Base-by-base conservation (phyloP, 2,329 filamentous ascomycete species). In the Xylaria sp. region DNA sequence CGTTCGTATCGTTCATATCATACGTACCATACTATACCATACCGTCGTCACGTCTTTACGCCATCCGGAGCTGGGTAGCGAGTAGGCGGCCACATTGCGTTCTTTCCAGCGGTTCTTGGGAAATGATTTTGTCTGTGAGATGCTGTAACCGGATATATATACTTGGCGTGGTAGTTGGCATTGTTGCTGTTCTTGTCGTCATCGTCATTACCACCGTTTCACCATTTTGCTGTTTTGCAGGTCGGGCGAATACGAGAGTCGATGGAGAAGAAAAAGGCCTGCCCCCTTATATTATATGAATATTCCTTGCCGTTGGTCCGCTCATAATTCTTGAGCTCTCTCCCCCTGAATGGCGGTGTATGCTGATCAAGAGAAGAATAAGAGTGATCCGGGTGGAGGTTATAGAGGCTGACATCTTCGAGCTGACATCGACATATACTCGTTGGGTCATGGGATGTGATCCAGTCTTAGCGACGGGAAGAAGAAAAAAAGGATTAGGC, bases 21-120 rank as follows among this genome's bases (percentile, higher is more conserved):
- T 59, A 56, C 55, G 52, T 58, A 61, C 55, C 54, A 52, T 54
- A 39, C 50, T 44, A 52, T 57, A 43, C 54, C 54, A 52, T 60
- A 60, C 50, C 58, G 56, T 60, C 58, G 48, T 52, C 59, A 54
- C 52, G 43, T 54, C 44, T 54, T 45, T 57, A 52, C 49, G 51
- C 54, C 48, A 47, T 38, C 48, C 50, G 54, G 52, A 58, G 45
- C 50, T 34, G 21, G 45, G 56, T 21, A 56, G 48, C 48, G 54
- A 48, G 44, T 39, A 54, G 29, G 44, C 48, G 54, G 47, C 54
- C 48, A 39, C 49, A 51, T 50, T 59, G 48, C 50, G 44, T 29
- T 54, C 45, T 56, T 47, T 42, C 45, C 48, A 52, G 52, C 48
- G 43, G 53, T 39, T 34, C n/a, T n/a, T n/a, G n/a, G 41, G 26